Evolutionary conservation across 75 land plant genomes (phyloP).

Genomic region (Chamaecyparis obtusa): DNA sequence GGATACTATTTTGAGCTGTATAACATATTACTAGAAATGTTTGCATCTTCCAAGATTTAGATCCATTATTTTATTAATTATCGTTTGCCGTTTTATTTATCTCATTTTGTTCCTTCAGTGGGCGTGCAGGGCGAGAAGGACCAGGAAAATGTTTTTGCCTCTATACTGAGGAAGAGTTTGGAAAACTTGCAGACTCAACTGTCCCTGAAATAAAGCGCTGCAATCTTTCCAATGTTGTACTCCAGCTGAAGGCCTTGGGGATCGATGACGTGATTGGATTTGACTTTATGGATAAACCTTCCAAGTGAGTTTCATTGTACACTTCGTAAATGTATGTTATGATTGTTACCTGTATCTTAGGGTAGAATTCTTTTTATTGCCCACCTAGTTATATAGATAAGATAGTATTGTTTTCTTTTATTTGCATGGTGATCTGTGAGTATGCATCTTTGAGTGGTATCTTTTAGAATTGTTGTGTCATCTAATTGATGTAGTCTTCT

Average conservation of each 20-base stretch:
- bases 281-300: conserved; percentile 93
- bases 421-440: not conserved
- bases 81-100: not conserved
- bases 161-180: conserved; percentile 78
- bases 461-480: not conserved
- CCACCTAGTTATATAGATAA: not conserved
- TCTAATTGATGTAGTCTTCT: not conserved
- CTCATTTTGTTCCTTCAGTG: conserved; percentile 41
- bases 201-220: conserved; percentile 93
- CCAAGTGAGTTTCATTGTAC: conserved; percentile 42
- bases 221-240: conserved; percentile 87
- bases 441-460: not conserved
- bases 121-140: conserved; percentile 97
- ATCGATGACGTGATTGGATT: conserved; percentile 91
- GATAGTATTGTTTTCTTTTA: not conserved
- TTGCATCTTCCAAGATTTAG: not conserved
- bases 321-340: not conserved
- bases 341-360: not conserved
- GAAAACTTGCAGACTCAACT: conserved; percentile 68
- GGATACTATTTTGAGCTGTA: not conserved
- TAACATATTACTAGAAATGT: not conserved
- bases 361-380: not conserved
- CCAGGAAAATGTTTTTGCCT: conserved; percentile 93
- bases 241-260: conserved; percentile 94
- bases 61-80: not conserved